Evolutionary conservation across 441 rosid genomes (phyloP).

Genomic region (Mallotus repandus): DNA sequence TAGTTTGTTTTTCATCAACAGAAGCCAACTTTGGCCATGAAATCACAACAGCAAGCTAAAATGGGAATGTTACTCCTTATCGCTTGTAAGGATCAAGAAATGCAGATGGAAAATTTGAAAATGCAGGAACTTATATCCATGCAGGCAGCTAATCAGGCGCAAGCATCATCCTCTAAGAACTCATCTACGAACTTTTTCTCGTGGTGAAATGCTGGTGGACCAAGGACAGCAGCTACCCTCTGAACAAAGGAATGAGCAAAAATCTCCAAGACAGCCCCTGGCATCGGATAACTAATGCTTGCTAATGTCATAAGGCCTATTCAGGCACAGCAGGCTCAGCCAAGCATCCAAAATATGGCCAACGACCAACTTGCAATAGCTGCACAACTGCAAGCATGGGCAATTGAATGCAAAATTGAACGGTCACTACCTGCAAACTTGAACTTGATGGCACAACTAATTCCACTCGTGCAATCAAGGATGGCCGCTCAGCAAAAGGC

Average conservation of each 20-base stretch:
- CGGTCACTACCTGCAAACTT: constrained; percentile 36
- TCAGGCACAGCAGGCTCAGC: constrained; percentile 61
- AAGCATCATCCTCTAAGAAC: constrained; percentile 83
- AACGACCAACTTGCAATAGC: constrained; percentile 43
- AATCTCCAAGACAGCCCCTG: constrained; percentile 48
- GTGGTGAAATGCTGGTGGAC: constrained; percentile 68
- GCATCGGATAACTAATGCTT: constrained; percentile 59
- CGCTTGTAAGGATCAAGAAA: constrained; percentile 68
- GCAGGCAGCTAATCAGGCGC: constrained; percentile 74
- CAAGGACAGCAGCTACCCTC: constrained; percentile 51
- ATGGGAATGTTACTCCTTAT: constrained; percentile 59
- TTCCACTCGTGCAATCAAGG: constrained; percentile 77
- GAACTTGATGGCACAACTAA: constrained; percentile 76
- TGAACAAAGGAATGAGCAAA: constrained; percentile 24
- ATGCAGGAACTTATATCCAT: constrained; percentile 35
- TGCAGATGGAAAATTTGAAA: too few relatives aligned
- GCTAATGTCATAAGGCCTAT: constrained; percentile 28
- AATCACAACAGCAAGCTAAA: constrained; percentile 68
- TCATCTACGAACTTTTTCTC: constrained; percentile 59
- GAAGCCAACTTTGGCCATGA: constrained; percentile 14
- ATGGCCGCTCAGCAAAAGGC: constrained; percentile 72
- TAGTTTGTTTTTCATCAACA: constrained; percentile 82
- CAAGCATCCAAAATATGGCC: constrained; percentile 55
- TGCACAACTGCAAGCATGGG: too few relatives aligned
- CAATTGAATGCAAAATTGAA: too few relatives aligned